Evolutionary conservation across 768 basidiomycete genomes (phyloP).

Genomic region (Cyathus striatus): DNA sequence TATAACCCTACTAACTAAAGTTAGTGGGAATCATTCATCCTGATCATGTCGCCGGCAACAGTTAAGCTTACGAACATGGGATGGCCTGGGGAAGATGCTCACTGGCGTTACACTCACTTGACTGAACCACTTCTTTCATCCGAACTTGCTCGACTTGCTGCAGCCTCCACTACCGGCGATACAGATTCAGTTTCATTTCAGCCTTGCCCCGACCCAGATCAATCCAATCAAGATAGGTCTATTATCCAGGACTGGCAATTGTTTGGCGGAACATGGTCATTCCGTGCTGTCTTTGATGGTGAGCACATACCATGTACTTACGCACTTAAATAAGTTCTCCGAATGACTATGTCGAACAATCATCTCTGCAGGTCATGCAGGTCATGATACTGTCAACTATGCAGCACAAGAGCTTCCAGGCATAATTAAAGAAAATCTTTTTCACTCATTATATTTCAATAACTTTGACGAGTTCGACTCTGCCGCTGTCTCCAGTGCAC

Average conservation of each 20-base stretch:
- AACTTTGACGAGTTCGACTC: constrained; percentile 2
- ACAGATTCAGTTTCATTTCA: constrained; percentile 42
- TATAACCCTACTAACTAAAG: too few relatives aligned
- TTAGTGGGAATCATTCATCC: too few relatives aligned
- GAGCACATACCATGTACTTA: constrained; percentile 4
- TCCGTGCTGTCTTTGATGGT: constrained; percentile 48
- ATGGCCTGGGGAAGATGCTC: constrained; percentile 21
- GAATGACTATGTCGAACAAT: too few relatives aligned
- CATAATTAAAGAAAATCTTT: constrained; percentile 21
- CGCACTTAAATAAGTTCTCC: background rate
- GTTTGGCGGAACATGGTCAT: constrained; percentile 33
- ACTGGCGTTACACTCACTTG: constrained; percentile 31
- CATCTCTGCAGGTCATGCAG: constrained; percentile 32
- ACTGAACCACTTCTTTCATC: constrained; percentile 34
- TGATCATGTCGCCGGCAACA: too few relatives aligned
- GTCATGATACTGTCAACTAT: constrained; percentile 42
- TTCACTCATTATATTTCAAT: constrained; percentile 6
- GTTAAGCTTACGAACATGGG: constrained; percentile 32
- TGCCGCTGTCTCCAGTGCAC: constrained; percentile 20
- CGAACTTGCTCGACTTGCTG: constrained; percentile 34
- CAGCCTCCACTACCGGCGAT: constrained; percentile 21
- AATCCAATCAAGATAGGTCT: constrained; percentile 41
- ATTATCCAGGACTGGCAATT: constrained; percentile 34
- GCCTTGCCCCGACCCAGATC: constrained; percentile 35
- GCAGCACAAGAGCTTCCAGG: constrained; percentile 24